A percentile compares a stretch with the other conserved stretches of the same genome.
These are phyloP conservation scores for Moesziomyces sp. DNA, from an alignment of 1,284 basidiomycete genomes.

Conservation along the genomic window DNA sequence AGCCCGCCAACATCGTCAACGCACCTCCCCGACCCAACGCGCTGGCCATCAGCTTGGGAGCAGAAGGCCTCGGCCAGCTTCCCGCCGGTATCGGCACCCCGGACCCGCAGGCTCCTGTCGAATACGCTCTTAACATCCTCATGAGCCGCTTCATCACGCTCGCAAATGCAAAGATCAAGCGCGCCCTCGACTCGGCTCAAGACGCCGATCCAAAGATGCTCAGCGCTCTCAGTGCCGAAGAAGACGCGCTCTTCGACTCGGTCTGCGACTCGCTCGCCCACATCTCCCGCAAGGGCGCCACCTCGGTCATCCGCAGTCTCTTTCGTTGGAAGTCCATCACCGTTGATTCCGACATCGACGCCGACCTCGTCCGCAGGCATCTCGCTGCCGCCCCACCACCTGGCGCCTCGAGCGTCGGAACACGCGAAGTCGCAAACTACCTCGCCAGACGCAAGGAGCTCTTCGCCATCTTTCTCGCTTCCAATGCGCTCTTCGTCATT, in stretches of 20 bases:
- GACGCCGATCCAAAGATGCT: slow-evolving; percentile 47
- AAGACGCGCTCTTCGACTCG: slow-evolving; percentile 82
- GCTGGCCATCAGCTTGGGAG: slow-evolving; percentile 33
- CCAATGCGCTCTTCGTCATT: slow-evolving; percentile 41
- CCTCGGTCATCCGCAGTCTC: slow-evolving; percentile 85
- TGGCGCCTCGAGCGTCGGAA: slow-evolving; percentile 13
- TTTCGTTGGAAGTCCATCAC: slow-evolving; percentile 79
- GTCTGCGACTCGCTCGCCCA: slow-evolving; percentile 83
- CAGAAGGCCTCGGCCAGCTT: slow-evolving; percentile 42
- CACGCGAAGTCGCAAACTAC: slow-evolving; percentile 43
- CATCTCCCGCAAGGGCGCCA: slow-evolving; percentile 83
- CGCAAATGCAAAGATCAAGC: slow-evolving; percentile 46
- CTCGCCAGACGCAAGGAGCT: slow-evolving; percentile 53
- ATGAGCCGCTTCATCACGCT: slow-evolving; percentile 57
- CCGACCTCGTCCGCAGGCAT: slow-evolving; percentile 40
- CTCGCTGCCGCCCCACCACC: slow-evolving; percentile 16
- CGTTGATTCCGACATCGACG: slow-evolving; percentile 32
- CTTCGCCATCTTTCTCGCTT: slow-evolving; percentile 46
- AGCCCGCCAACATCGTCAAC: slow-evolving; percentile 1
- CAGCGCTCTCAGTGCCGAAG: slow-evolving; percentile 74
- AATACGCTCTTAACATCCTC: slow-evolving; percentile 63
- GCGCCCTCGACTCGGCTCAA: slow-evolving; percentile 40
- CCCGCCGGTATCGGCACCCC: slow-evolving; percentile 47
- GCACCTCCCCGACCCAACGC: slow-evolving; percentile 24
- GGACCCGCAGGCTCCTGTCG: slow-evolving; percentile 52